phyloP scores from a whole-genome alignment of 768 basidiomycete species.

The Termitomyces sp. region DNA sequence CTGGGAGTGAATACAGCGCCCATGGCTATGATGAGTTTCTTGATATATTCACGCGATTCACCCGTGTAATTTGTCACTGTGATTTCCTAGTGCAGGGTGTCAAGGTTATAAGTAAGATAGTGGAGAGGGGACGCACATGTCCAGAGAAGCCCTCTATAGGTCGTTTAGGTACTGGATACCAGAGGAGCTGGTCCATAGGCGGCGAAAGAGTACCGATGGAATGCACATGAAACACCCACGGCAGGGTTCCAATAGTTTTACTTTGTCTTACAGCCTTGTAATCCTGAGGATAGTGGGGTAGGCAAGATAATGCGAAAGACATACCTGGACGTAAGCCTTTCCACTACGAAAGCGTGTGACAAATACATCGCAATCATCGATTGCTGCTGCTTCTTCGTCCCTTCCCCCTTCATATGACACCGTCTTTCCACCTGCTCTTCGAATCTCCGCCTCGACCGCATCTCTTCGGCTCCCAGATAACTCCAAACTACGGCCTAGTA shows the following conservation, averaged over 20 bases:
- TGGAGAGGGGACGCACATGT: slow-evolving; percentile 41
- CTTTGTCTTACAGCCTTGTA: slow-evolving; percentile 50
- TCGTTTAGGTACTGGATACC: slow-evolving; percentile 73
- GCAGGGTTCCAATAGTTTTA: slow-evolving; percentile 71
- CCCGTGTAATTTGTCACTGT: slow-evolving; percentile 90
- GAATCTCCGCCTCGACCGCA: slow-evolving; percentile 57
- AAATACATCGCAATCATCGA: slow-evolving; percentile 63
- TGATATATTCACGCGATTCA: slow-evolving; percentile 81
- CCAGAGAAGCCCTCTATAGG: slow-evolving; percentile 52
- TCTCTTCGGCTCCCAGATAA: slow-evolving; percentile 41
- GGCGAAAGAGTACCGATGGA: slow-evolving; percentile 51
- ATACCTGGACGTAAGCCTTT: slow-evolving; percentile 64
- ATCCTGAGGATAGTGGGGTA: background rate
- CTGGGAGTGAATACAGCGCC: slow-evolving; percentile 80
- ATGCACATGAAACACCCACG: slow-evolving; percentile 82
- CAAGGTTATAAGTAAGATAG: background rate
- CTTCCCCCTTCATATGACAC: slow-evolving; percentile 25
- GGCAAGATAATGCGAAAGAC: slow-evolving; percentile 12
- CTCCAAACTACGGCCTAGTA: slow-evolving; percentile 57
- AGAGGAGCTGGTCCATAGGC: slow-evolving; percentile 72
- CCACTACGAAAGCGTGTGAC: slow-evolving; percentile 69
- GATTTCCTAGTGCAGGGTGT: slow-evolving; percentile 45
- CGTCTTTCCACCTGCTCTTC: slow-evolving; percentile 48
- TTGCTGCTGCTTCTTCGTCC: slow-evolving; percentile 23
- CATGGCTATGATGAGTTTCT: slow-evolving; percentile 70